Conservation (phyloP, 148 eudicot genomes). For the Rhododendron ferrugineum region DNA sequence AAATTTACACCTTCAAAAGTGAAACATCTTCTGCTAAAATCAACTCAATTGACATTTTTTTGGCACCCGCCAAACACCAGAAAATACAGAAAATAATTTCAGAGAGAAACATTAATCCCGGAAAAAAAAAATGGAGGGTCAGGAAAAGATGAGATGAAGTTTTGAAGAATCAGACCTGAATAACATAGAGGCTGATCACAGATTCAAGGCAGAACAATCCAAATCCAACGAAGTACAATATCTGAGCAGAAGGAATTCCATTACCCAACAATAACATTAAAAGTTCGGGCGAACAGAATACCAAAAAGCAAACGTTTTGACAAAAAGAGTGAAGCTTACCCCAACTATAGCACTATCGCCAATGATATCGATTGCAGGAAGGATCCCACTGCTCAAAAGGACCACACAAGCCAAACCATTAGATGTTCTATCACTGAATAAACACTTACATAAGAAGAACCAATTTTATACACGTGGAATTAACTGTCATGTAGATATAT, state of each 20-base stretch:
- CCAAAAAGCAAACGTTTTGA: neutral
- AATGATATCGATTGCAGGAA: conserved; percentile 62
- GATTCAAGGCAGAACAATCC: conserved; percentile 47
- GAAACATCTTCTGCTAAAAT: neutral
- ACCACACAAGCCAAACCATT: neutral
- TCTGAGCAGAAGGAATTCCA: conserved; percentile 20
- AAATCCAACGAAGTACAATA: conserved; percentile 53
- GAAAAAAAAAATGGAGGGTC: neutral
- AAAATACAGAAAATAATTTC: neutral
- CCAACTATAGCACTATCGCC: conserved; percentile 37
- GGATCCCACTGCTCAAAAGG: conserved; percentile 60
- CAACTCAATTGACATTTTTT: neutral
- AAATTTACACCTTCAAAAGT: neutral
- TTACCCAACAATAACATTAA: neutral
- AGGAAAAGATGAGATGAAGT: neutral
- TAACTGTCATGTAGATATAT: neutral
- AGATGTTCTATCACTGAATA: neutral
- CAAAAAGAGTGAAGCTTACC: conserved; percentile 43
- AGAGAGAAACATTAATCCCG: neutral
- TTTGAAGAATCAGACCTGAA: conserved; percentile 37
- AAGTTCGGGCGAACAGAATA: neutral
- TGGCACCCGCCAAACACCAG: neutral
- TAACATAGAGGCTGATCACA: conserved; percentile 59
- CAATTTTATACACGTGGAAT: neutral
- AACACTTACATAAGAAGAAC: neutral